These are phyloP conservation scores for Emiliania huxleyi DNA, from an alignment of 78 protist genomes.

Conservation along the genomic window DNA sequence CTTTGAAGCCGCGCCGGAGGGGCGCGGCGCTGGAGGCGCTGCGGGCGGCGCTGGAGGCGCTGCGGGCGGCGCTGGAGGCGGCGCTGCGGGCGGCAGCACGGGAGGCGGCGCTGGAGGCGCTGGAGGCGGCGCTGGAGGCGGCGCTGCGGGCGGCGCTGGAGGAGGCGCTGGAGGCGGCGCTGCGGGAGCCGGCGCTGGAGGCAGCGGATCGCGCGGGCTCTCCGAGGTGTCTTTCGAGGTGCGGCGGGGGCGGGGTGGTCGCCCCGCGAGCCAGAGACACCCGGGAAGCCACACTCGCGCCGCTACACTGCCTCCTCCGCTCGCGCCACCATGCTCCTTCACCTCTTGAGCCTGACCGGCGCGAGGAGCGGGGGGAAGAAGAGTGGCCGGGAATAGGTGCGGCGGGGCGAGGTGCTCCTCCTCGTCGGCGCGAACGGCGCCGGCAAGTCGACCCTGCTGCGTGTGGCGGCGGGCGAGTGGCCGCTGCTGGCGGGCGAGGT, in stretches of 20 bases:
- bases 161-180: no score
- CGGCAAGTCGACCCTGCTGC: slow-evolving; percentile 9
- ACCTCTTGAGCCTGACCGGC: neutral
- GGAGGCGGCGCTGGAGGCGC: no score
- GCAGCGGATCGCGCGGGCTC: neutral
- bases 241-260: neutral
- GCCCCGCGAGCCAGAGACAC: neutral
- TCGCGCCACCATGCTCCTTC: neutral
- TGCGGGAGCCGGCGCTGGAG: no score
- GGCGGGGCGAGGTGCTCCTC: neutral
- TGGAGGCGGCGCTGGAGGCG: no score
- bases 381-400: neutral
- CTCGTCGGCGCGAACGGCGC: neutral
- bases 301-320: neutral
- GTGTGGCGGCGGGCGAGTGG: neutral
- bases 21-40: no score
- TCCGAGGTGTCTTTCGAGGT: neutral
- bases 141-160: no score
- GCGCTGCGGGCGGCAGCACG: no score
- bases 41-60: no score
- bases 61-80: no score
- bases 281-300: neutral
- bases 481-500: neutral
- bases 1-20: no score
- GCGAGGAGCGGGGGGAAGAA: neutral